phyloP scores from a whole-genome alignment of 2,329 filamentous ascomycete genomes.

The Emericellopsis cladophorae region DNA sequence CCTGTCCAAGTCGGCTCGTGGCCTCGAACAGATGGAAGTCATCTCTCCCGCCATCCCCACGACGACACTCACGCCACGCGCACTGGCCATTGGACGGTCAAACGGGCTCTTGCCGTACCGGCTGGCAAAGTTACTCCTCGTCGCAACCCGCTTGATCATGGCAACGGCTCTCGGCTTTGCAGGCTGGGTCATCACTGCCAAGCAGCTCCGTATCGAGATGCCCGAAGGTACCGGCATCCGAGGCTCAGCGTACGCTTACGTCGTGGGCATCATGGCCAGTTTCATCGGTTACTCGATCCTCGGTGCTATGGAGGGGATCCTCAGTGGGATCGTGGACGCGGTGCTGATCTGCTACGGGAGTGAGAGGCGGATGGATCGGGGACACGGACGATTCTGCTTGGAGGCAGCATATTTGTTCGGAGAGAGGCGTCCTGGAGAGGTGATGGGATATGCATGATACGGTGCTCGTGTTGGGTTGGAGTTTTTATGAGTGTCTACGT shows the following conservation, averaged over 20 bases:
- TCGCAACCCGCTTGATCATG: conserved; percentile 86
- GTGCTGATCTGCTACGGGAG: conserved; percentile 91
- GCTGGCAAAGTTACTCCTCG: conserved; percentile 80
- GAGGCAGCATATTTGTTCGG: conserved; percentile 86
- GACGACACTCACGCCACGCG: conserved; percentile 52
- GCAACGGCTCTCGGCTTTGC: conserved; percentile 81
- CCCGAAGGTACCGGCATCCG: conserved; percentile 42
- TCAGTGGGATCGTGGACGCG: conserved; percentile 78
- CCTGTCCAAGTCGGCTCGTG: conserved; percentile 63
- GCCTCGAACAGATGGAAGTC: conserved; percentile 71
- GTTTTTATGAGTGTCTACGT: no score
- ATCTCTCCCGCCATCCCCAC: conserved; percentile 61
- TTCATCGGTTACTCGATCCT: conserved; percentile 93
- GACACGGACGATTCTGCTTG: conserved; percentile 70
- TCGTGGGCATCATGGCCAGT: conserved; percentile 82
- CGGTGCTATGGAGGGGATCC: conserved; percentile 78
- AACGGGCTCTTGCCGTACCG: conserved; percentile 69
- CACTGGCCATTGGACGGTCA: conserved; percentile 29
- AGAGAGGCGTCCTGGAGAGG: conserved; percentile 27
- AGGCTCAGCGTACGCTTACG: conserved; percentile 87
- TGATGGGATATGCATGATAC: not conserved
- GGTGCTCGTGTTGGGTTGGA: no score
- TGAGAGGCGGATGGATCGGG: conserved; percentile 58
- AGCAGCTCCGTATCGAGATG: conserved; percentile 53
- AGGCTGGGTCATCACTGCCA: conserved; percentile 91